Evolutionary conservation across 352 stramenopile genomes (phyloP).

Genomic region (Phytophthora citricola): DNA sequence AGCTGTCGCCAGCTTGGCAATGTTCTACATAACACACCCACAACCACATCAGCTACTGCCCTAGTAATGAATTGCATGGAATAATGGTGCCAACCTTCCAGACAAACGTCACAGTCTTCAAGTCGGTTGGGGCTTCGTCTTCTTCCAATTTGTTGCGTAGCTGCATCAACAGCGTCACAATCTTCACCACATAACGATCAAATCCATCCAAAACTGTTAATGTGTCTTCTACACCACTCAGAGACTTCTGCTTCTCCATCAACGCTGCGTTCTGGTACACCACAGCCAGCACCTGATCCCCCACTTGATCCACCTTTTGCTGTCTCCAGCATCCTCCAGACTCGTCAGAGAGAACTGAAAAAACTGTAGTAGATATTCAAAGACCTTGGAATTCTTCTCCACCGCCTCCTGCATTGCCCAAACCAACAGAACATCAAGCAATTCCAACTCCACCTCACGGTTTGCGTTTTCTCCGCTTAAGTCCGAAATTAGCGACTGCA

Average conservation of each 20-base stretch:
- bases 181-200: slow-evolving; percentile 17
- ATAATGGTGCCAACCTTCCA: slow-evolving; percentile 48
- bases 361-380: slow-evolving; percentile 20
- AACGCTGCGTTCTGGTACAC: slow-evolving; percentile 20
- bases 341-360: slow-evolving; percentile 20
- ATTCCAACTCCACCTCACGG: slow-evolving; percentile 20
- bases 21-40: slow-evolving; percentile 36
- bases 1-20: slow-evolving; percentile 49
- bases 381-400: slow-evolving; percentile 1
- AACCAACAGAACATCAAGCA: slow-evolving; percentile 28
- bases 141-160: slow-evolving; percentile 27
- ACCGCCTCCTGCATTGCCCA: slow-evolving; percentile 9
- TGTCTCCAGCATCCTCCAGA: slow-evolving; percentile 22
- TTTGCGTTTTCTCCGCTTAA: slow-evolving; percentile 9
- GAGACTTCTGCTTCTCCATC: slow-evolving; percentile 7
- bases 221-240: neutral
- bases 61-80: neutral
- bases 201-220: neutral
- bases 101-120: slow-evolving; percentile 55
- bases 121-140: slow-evolving; percentile 20
- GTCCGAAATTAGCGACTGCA: slow-evolving; percentile 29
- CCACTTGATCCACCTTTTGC: slow-evolving; percentile 36
- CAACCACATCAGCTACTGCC: neutral
- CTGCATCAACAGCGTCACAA: slow-evolving; percentile 27
- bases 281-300: slow-evolving; percentile 31